phyloP scores from a whole-genome alignment of 331 rosid genomes.

The Rhamnella rubrinervis region DNA sequence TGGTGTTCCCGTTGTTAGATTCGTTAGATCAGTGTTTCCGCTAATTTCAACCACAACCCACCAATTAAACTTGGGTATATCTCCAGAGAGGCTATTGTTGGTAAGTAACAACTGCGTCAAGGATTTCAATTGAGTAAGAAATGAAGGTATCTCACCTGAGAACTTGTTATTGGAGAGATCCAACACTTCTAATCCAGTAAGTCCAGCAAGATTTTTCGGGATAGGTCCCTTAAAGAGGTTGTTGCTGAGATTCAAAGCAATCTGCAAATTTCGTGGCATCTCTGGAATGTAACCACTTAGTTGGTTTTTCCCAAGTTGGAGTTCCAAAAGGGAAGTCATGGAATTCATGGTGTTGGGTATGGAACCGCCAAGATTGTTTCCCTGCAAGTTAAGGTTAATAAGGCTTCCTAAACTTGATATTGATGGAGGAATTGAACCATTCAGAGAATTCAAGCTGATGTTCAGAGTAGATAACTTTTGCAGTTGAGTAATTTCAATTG shows the following conservation, averaged over 20 bases:
- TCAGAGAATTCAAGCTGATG: slow-evolving; percentile 65
- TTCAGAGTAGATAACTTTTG: slow-evolving; percentile 37
- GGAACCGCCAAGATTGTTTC: slow-evolving; percentile 53
- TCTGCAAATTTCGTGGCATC: slow-evolving; percentile 61
- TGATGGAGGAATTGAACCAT: slow-evolving; percentile 52
- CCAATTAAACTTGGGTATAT: slow-evolving; percentile 9
- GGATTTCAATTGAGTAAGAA: slow-evolving; percentile 24
- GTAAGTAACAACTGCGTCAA: slow-evolving; percentile 52
- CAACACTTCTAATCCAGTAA: slow-evolving; percentile 47
- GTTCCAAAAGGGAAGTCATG: slow-evolving; percentile 41
- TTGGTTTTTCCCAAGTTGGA: slow-evolving; percentile 67
- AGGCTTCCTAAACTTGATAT: slow-evolving; percentile 41
- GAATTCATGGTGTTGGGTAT: slow-evolving; percentile 39
- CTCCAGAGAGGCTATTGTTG: slow-evolving; percentile 60
- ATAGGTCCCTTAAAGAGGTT: slow-evolving; percentile 57
- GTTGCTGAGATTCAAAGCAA: slow-evolving; percentile 70
- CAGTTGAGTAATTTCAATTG: slow-evolving; percentile 36
- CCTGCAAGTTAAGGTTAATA: slow-evolving; percentile 40
- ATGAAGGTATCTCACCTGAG: slow-evolving; percentile 48
- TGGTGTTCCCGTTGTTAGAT: too few relatives aligned
- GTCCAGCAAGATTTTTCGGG: slow-evolving; percentile 28
- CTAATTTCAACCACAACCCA: slow-evolving; percentile 19
- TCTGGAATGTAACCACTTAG: slow-evolving; percentile 52
- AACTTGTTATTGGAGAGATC: slow-evolving; percentile 80
- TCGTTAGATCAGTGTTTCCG: too few relatives aligned